Evolutionary conservation across 2,329 filamentous ascomycete species (phyloP), one percentile per base, ranked within the genome.

Genomic region (Neonectria faginata): DNA sequence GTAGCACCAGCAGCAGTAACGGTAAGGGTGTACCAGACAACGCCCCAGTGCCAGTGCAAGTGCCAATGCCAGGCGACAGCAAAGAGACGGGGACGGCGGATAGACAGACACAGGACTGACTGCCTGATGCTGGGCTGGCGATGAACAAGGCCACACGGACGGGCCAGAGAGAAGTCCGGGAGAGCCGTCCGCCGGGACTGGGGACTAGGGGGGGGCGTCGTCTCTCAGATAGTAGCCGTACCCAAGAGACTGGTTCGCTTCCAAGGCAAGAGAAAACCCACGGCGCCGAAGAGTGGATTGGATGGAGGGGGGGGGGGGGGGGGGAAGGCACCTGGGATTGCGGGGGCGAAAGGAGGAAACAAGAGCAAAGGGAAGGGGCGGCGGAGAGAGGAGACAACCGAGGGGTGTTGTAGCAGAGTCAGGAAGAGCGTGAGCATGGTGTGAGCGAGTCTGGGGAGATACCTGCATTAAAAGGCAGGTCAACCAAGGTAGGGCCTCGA

Each of bases 401-500:
- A 71, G 70, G 71, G 69, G 71, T 73, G 71, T 72, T 73, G 60
- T 67, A 73, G 69, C 64, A 73, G 64, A 73, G 67, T 68, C 69
- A 70, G 62, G 65, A 72, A 73, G 66, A 72, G 65, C 67, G 51
- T 63, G 65, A 72, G 65, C 29, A 71, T 73, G 71, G 71, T 71
- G 71, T 71, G 57, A 50, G 47, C 27, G 47, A 70, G 69, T 68
- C 68, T 72, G 68, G 68, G 66, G 67, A 66, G 72, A 70, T 70
- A 72, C 66, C 71, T 74, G 71, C 73, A 74, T 70, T 71, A 73
- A 75, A 74, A 73, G 71, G 71, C 66, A 71, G 61, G 60, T 66
- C 57, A 66, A 57, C 66, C 61, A 64, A 62, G 65, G 47, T 58
- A 58, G 42, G 60, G 60, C 42, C 41, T 11, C 55, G 47, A 58